Conservation (phyloP, 2,329 filamentous ascomycete species). For the Polytolypa hystricis region DNA sequence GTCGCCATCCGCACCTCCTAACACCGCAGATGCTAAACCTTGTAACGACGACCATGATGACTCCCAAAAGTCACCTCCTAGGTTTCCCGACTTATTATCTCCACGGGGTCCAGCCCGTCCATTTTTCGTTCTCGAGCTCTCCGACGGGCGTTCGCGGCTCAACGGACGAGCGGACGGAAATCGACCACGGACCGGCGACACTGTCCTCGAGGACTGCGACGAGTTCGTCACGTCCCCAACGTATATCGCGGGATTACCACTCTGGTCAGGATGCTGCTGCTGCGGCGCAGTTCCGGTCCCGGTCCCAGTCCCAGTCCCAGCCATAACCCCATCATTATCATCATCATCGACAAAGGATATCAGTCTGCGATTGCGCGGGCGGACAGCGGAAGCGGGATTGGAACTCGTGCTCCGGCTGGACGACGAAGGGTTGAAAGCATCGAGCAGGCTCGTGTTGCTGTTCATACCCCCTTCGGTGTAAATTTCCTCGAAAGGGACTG, state of each 20-base stretch:
- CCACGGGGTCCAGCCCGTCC: constrained; percentile 1
- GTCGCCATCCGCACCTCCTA: constrained; percentile 30
- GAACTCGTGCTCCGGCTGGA: constrained; percentile 21
- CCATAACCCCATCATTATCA: constrained; percentile 17
- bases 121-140: background rate
- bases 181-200: constrained; percentile 28
- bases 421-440: constrained; percentile 25
- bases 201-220: constrained; percentile 27
- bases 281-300: constrained; percentile 7
- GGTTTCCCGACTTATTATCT: constrained; percentile 3
- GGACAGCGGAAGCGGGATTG: constrained; percentile 27
- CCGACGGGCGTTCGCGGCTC: background rate
- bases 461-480: constrained; percentile 30
- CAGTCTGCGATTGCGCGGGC: constrained; percentile 33
- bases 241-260: constrained; percentile 13
- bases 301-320: background rate
- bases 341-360: constrained; percentile 32
- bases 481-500: too few species aligned
- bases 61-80: constrained; percentile 29
- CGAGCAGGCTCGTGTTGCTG: constrained; percentile 27
- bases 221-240: constrained; percentile 23
- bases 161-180: constrained; percentile 9
- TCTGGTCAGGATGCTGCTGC: constrained; percentile 16
- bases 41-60: constrained; percentile 40
- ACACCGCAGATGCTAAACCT: constrained; percentile 36